Base-by-base conservation (phyloP, 225 moss, liverwort and hornwort species). In the Marchantia paleacea region DNA sequence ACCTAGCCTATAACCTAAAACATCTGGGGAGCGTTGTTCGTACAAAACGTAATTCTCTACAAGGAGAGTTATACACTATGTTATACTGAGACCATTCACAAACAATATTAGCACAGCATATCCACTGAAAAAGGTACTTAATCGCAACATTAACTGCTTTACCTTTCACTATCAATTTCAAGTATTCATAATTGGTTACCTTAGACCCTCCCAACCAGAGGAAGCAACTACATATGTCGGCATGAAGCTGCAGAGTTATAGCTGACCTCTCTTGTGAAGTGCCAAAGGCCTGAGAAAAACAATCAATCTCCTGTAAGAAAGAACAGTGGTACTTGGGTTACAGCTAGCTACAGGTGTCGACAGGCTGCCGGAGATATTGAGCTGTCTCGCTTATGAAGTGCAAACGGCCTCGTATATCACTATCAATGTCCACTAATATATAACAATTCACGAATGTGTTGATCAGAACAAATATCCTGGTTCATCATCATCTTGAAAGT, bases 201-300 rank as follows among this genome's bases (percentile, higher is more conserved):
- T 76, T 8, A 39, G 58, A 76, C 30, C 75, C 15, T 76, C 58
- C 39, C 75, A 54, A 0, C 74, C 74, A 55, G 54, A 19, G 25
- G 72, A 52, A 26, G 74, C 28, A 61, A 78, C 78, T 78, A 78
- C 78, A 78, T 78, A 15, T 78, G 78, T 78, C 78, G 65, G 50
- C 78, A 78, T 52, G 78, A 61, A 66, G 78, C 78, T 51, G 64
- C 78, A 78, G 52, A 51, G 51, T 78, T 78, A 78, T 51, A 52
- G 78, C 66, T 67, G 50, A 64, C n/a, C 49, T 67, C 66, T 78
- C 78, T 67, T 78, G 78, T 65, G 50, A 78, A 51, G 28, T 49
- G 78, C 52, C 65, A 29, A 78, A 66, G 25, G 78, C 78, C 78
- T 78, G 78, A 52, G 49, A 63, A 78, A 78, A 39, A 78, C 78